These are phyloP conservation scores for Annulohypoxylon truncatum DNA, from an alignment of 2,329 filamentous ascomycete genomes.

Conservation along the genomic window DNA sequence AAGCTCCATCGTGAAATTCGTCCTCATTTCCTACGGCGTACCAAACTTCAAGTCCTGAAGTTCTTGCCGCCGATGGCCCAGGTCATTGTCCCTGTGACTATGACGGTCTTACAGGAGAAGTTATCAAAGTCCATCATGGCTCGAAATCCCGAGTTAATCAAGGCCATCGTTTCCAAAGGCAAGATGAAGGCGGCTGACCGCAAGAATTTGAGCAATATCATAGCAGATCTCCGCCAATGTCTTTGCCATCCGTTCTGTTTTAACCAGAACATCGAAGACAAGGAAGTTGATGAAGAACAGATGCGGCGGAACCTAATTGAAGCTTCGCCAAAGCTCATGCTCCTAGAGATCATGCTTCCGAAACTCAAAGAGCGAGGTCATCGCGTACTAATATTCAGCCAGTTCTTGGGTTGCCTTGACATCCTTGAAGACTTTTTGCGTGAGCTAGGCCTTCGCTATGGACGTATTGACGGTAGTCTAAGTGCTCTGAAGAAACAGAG, in stretches of 20 bases:
- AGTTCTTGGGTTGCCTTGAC: constrained; percentile 89
- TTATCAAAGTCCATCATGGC: constrained; percentile 93
- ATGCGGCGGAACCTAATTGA: constrained; percentile 87
- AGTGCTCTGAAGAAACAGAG: constrained; percentile 89
- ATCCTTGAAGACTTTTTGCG: constrained; percentile 92
- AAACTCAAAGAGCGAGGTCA: constrained; percentile 88
- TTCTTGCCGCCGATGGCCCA: constrained; percentile 94
- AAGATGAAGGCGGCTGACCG: constrained; percentile 77
- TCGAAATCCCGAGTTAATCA: constrained; percentile 89
- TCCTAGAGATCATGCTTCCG: constrained; percentile 87
- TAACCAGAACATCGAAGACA: constrained; percentile 89
- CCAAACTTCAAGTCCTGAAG: constrained; percentile 89
- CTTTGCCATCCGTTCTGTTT: constrained; percentile 97
- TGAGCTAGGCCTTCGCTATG: constrained; percentile 77
- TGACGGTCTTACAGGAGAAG: constrained; percentile 93
- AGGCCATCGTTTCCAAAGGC: constrained; percentile 80
- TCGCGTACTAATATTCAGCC: constrained; percentile 93
- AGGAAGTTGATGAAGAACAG: constrained; percentile 66
- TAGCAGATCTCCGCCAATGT: constrained; percentile 95
- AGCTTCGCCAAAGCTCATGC: constrained; percentile 87
- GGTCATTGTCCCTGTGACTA: constrained; percentile 94
- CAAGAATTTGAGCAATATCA: constrained; percentile 88
- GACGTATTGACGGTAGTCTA: constrained; percentile 87
- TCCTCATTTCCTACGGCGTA: constrained; percentile 76
- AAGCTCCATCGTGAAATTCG: constrained; percentile 86